These are phyloP conservation scores for Cucumis cinereus DNA, from an alignment of 306 rosid species.

Conservation along the genomic window DNA sequence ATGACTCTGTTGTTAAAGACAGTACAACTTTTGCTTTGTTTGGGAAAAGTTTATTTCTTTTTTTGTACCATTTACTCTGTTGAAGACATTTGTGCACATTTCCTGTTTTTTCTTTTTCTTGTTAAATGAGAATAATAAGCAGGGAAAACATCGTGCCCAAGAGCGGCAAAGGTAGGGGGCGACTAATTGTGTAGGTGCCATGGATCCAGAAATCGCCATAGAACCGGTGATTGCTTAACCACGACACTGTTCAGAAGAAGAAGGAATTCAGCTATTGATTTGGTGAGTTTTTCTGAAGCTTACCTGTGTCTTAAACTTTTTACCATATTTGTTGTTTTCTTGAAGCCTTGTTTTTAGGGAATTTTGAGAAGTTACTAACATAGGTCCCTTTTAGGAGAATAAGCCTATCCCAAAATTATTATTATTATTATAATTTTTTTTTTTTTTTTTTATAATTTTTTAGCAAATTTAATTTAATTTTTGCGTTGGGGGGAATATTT, in stretches of 20 bases:
- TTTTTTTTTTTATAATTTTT: no score
- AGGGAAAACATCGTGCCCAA: not conserved
- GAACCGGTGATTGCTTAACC: not conserved
- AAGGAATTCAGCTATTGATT: not conserved
- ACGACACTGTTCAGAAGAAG: not conserved
- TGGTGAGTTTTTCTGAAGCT: not conserved
- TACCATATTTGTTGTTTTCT: not conserved
- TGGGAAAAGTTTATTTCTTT: not conserved
- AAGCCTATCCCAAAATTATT: no score
- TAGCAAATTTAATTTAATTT: not conserved
- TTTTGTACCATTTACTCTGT: not conserved
- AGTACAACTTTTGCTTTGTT: not conserved
- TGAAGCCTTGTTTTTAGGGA: not conserved
- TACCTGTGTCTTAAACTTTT: not conserved
- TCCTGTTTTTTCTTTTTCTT: no score
- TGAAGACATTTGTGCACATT: not conserved
- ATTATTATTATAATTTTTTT: not conserved
- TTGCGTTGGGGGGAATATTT: not conserved
- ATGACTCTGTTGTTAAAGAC: not conserved
- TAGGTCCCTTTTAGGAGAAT: not conserved
- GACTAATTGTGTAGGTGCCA: not conserved
- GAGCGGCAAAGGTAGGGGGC: not conserved
- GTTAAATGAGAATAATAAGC: not conserved
- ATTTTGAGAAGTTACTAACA: not conserved
- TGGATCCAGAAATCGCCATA: not conserved